phyloP scores from a whole-genome alignment of 768 basidiomycete species.

The Cystobasidium ongulense region DNA sequence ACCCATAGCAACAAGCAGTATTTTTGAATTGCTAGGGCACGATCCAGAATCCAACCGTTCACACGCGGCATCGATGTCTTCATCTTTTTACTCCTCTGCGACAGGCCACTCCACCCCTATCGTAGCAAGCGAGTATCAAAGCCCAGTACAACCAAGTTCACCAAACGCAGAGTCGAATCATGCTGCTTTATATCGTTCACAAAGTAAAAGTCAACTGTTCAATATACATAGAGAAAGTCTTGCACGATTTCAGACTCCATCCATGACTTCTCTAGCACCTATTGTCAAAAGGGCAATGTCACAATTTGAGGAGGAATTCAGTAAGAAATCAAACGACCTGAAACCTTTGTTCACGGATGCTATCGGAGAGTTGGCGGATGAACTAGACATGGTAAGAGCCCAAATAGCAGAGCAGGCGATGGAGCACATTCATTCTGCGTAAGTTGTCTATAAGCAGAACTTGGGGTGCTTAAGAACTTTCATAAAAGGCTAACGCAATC shows the following conservation, averaged over 20 bases:
- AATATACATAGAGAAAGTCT: not conserved
- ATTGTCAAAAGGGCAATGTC: not conserved
- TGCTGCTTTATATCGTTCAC: not conserved
- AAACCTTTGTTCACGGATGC: constrained; percentile 95
- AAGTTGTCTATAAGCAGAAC: too few species aligned
- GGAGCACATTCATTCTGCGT: constrained; percentile 99
- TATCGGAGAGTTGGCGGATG: constrained; percentile 90
- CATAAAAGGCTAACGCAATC: not conserved
- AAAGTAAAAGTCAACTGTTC: not conserved
- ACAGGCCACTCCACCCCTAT: constrained; percentile 1
- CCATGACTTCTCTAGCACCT: not conserved
- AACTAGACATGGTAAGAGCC: constrained; percentile 90
- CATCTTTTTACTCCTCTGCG: not conserved
- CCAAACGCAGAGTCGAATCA: not conserved
- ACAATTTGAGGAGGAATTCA: constrained; percentile 43
- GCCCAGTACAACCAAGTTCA: not conserved
- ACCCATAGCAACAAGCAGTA: constrained; percentile 22
- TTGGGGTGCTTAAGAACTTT: too few species aligned
- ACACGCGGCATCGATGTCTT: constrained; percentile 1
- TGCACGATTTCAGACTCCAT: not conserved
- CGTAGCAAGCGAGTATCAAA: not conserved
- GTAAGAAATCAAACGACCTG: constrained; percentile 46
- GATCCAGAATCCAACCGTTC: constrained; percentile 14
- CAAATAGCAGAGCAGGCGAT: constrained; percentile 86
- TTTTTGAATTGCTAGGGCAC: constrained; percentile 38